Evolutionary conservation across 352 stramenopile species (phyloP).

Genomic region (Phytophthora tentaculata): DNA sequence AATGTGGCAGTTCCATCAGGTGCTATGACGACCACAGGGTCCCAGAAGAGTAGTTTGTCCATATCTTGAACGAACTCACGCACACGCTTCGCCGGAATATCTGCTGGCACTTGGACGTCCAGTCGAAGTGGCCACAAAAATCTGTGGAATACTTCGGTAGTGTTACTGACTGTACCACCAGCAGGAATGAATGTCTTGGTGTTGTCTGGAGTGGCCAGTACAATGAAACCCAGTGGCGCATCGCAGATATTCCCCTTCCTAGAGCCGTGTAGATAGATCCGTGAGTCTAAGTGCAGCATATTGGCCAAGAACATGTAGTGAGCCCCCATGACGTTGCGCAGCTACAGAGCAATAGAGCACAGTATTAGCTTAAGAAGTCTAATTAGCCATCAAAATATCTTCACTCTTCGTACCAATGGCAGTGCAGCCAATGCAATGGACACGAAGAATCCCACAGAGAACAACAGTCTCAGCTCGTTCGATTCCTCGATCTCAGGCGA

Average conservation of each 20-base stretch:
- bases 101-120: conserved; percentile 50
- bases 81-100: conserved; percentile 40
- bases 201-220: conserved; percentile 60
- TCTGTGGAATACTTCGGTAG: conserved; percentile 58
- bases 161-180: conserved; percentile 54
- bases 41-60: conserved; percentile 59
- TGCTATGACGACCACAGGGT: conserved; percentile 37
- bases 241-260: conserved; percentile 59
- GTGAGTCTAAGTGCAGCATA: conserved; percentile 66
- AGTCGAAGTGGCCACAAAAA: conserved; percentile 63
- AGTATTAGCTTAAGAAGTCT: background rate
- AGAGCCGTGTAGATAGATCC: conserved; percentile 50
- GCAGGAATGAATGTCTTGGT: conserved; percentile 76
- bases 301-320: conserved; percentile 84
- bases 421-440: conserved; percentile 62
- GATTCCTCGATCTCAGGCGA: conserved; percentile 57
- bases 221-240: conserved; percentile 70
- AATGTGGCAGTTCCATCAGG: conserved; percentile 31
- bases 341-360: conserved; percentile 30
- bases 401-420: conserved; percentile 46
- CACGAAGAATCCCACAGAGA: conserved; percentile 76
- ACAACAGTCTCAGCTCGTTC: conserved; percentile 54
- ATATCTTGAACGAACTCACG: conserved; percentile 72
- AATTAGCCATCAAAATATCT: background rate
- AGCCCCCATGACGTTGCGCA: conserved; percentile 73